phyloP scores from a whole-genome alignment of 371 early-diverging fungal genomes.

The Mucor plumbeus region DNA sequence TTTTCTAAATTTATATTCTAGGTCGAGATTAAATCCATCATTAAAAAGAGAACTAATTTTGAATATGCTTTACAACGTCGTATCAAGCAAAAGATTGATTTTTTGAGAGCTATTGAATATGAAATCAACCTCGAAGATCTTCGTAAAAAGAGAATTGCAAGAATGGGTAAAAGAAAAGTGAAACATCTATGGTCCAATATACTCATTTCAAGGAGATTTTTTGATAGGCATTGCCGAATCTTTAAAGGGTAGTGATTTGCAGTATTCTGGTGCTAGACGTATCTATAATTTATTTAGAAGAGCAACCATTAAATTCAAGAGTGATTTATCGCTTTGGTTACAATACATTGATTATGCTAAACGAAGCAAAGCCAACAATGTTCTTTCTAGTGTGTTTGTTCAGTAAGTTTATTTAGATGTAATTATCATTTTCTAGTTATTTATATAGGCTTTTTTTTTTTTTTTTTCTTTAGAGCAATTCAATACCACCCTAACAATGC shows the following conservation, averaged over 20 bases:
- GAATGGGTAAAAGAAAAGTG: constrained; percentile 35
- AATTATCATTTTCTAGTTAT: background rate
- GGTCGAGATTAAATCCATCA: constrained; percentile 85
- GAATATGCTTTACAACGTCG: constrained; percentile 88
- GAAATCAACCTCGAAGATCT: constrained; percentile 90
- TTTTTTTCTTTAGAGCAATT: constrained; percentile 67
- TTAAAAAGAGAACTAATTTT: constrained; percentile 87
- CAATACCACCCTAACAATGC: constrained; percentile 84
- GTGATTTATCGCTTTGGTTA: constrained; percentile 86
- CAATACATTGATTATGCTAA: constrained; percentile 89
- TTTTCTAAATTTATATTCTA: constrained; percentile 22
- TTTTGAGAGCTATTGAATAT: constrained; percentile 89
- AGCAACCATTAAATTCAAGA: constrained; percentile 79
- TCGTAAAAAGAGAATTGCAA: constrained; percentile 78
- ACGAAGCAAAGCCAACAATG: constrained; percentile 60
- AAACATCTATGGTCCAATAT: background rate
- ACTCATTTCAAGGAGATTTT: background rate
- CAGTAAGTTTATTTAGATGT: constrained; percentile 43
- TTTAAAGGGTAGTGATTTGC: constrained; percentile 18
- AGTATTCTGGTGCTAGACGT: constrained; percentile 70
- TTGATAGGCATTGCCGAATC: constrained; percentile 7
- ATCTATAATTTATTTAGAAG: constrained; percentile 83
- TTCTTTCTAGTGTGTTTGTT: constrained; percentile 76
- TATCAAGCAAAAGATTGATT: constrained; percentile 78
- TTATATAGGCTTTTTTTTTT: background rate